These are phyloP conservation scores for Claviceps sorghi DNA, from an alignment of 2,329 filamentous ascomycete genomes.

Conservation along the genomic window DNA sequence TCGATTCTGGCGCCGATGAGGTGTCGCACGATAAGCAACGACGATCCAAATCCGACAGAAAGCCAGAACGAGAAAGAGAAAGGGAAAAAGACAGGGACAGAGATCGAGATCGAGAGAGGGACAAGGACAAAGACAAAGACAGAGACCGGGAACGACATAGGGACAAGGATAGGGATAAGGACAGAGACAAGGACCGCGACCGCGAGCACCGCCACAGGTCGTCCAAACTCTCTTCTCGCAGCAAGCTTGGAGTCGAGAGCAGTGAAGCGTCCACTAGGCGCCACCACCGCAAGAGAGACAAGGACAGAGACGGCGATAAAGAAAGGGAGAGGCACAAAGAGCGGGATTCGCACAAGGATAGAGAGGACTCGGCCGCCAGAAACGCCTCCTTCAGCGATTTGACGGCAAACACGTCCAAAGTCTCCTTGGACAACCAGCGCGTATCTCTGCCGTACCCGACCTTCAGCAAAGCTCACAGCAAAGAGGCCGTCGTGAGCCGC, in stretches of 20 bases:
- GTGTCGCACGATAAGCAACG: conserved; percentile 25
- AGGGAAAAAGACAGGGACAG: conserved; percentile 16
- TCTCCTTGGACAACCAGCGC: conserved; percentile 27
- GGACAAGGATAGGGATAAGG: neutral
- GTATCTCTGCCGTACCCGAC: conserved; percentile 57
- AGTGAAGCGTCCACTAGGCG: conserved; percentile 25
- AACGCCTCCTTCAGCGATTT: conserved; percentile 32
- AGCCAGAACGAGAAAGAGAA: conserved; percentile 9
- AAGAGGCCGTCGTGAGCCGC: conserved; percentile 59
- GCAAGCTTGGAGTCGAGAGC: conserved; percentile 24
- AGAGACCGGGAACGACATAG: neutral
- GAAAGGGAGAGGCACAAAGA: conserved; percentile 22
- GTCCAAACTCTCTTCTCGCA: conserved; percentile 26
- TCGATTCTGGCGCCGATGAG: conserved; percentile 19
- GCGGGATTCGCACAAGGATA: conserved; percentile 20
- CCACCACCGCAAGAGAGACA: conserved; percentile 17
- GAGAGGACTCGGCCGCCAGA: conserved; percentile 14
- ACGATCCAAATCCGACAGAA: conserved; percentile 25
- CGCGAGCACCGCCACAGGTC: conserved; percentile 24
- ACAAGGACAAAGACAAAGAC: conserved; percentile 14
- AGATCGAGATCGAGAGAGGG: neutral
- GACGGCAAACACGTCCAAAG: conserved; percentile 30
- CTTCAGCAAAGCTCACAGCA: conserved; percentile 85
- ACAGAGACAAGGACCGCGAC: conserved; percentile 15
- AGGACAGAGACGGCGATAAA: conserved; percentile 16